phyloP scores from a whole-genome alignment of 306 rosid genomes.

The Pueraria montana region DNA sequence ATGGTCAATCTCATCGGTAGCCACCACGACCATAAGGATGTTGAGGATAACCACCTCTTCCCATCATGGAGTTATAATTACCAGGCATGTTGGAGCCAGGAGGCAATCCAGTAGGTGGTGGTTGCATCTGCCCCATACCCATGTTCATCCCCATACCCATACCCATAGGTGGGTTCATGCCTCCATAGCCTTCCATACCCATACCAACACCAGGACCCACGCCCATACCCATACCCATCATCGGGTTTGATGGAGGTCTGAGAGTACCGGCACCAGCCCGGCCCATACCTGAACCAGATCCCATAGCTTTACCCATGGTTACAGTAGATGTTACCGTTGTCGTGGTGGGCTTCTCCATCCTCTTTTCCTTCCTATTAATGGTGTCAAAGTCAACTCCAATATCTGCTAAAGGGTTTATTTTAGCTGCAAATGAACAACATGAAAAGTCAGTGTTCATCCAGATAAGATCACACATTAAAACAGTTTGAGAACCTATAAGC shows the following conservation, averaged over 20 bases:
- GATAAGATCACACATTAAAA: neutral
- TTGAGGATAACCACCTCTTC: constrained; percentile 71
- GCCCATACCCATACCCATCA: constrained; percentile 57
- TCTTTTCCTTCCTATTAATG: constrained; percentile 86
- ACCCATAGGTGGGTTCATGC: constrained; percentile 4
- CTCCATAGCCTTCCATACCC: constrained; percentile 16
- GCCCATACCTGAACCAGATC: constrained; percentile 94
- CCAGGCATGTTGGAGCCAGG: constrained; percentile 64
- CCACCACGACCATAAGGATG: constrained; percentile 73
- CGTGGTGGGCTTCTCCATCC: constrained; percentile 83
- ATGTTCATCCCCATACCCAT: constrained; percentile 52
- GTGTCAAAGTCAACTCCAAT: constrained; percentile 93
- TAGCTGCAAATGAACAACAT: constrained; percentile 67
- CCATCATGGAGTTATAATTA: constrained; percentile 76
- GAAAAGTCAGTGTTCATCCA: constrained; percentile 16
- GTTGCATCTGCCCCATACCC: constrained; percentile 76
- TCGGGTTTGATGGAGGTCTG: constrained; percentile 60
- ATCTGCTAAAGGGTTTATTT: constrained; percentile 79
- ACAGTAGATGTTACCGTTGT: constrained; percentile 64
- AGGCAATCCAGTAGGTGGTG: constrained; percentile 59
- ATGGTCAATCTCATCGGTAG: constrained; percentile 58
- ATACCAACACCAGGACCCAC: too few relatives aligned
- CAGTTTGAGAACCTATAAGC: constrained; percentile 31
- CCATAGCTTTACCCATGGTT: constrained; percentile 95
- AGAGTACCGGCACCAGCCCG: constrained; percentile 70